Evolutionary conservation across 768 basidiomycete genomes (phyloP), one percentile per base, ranked within the genome.

Genomic region (Cyathus striatus): DNA sequence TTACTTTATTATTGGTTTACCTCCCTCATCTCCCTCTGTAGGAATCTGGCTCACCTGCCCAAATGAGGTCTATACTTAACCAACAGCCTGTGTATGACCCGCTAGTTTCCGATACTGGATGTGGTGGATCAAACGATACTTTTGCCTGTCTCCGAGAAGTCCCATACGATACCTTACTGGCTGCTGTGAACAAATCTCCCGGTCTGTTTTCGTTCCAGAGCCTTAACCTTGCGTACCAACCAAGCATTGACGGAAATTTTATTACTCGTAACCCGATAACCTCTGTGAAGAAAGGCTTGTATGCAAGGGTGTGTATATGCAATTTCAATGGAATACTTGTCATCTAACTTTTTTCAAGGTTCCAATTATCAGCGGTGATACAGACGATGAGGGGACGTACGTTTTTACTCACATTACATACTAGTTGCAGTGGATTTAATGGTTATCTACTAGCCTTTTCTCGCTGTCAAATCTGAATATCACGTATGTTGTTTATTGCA

Each of bases 301-400:
- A 64, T 33, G 63, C 66, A 2, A 49, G 63, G 42, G 65, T 59
- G 17, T n/a, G 21, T 40, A n/a, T 38, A 13, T 9, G 10, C 13
- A 12, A 5, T 14, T 10, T 5, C n/a, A 21, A 5, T 5, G 33
- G 26, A n/a, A 18, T 6, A 6, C 5, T 40, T 40, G n/a, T 6
- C n/a, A 22, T 6, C 47, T 16, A 21, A 42, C 2, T 49, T 40
- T 20, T 27, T 49, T 26, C 42, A 12, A 56, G 52, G 40, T 58
- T 16, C 61, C 65, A 9, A 46, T 52, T 21, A 48, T 65, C 23
- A 48, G 52, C n/a, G 70, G 72, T 1, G 54, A 64, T 38, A 60
- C 58, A 23, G 67, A 72, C 38, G 70, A 73, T 26, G 69, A 71
- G 45, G 70, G 68, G 42, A 69, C 69, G 56, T 68, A 16, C 10